Percentiles rank a stretch among this genome's conserved stretches.
These are phyloP conservation scores for Rhytidiadelphus loreus DNA, from an alignment of 225 moss, liverwort and hornwort genomes.

Conservation along the genomic window DNA sequence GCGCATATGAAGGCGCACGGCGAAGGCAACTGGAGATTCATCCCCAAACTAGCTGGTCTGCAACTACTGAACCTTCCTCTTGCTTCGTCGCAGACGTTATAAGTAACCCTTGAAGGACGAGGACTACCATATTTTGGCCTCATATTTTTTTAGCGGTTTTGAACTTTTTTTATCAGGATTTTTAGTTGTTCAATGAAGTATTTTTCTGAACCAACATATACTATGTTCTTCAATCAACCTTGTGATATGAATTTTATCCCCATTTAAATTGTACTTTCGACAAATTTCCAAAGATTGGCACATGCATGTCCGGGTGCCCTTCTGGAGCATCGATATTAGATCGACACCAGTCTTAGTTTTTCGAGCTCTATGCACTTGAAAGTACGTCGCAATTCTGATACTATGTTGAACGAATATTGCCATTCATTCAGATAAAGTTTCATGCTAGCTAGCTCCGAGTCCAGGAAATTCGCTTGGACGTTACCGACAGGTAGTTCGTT, in stretches of 20 bases:
- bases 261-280: neutral
- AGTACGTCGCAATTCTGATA: too few species aligned
- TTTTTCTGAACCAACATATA: neutral
- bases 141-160: too few species aligned
- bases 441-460: neutral
- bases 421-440: neutral
- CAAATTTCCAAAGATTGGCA: too few species aligned
- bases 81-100: neutral
- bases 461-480: neutral
- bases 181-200: neutral
- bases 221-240: neutral
- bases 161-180: neutral
- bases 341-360: too few species aligned
- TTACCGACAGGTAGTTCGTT: neutral
- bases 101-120: neutral
- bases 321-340: too few species aligned
- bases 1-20: constrained; percentile 22
- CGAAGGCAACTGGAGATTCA: constrained; percentile 40
- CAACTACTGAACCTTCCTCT: too few species aligned
- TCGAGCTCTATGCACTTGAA: too few species aligned
- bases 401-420: too few species aligned
- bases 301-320: too few species aligned
- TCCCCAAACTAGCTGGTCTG: constrained; percentile 35
- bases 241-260: too few species aligned
- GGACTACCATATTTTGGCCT: neutral